phyloP scores from a whole-genome alignment of 78 protist species.

The Monosiga brevicollis region DNA sequence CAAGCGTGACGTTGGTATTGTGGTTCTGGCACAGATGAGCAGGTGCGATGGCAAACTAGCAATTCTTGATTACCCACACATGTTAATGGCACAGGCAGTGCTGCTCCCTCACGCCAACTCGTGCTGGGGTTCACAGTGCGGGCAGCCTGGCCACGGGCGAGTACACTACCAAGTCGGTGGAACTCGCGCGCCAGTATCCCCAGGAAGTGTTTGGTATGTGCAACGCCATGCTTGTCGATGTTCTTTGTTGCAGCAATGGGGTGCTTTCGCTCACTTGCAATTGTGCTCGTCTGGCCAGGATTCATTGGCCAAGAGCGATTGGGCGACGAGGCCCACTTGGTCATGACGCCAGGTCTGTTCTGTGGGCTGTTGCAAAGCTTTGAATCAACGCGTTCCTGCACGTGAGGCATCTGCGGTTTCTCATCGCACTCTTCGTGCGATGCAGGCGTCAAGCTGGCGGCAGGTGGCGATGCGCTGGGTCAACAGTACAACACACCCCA shows the following conservation, averaged over 20 bases:
- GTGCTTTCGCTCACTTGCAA: neutral
- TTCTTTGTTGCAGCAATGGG: neutral
- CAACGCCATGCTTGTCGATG: neutral
- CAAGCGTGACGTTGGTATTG: no score
- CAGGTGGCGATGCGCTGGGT: slow-evolving; percentile 57
- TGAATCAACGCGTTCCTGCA: neutral
- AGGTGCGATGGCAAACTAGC: no score
- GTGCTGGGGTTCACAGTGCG: no score
- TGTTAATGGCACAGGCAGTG: no score
- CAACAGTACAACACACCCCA: slow-evolving; percentile 77
- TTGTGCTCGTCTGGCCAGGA: neutral
- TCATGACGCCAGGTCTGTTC: slow-evolving; percentile 48
- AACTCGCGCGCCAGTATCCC: neutral
- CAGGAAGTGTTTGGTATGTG: neutral
- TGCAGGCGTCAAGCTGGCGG: slow-evolving; percentile 5
- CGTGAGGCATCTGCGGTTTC: neutral
- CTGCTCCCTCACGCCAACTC: no score
- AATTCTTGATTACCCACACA: no score
- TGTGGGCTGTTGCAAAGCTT: neutral
- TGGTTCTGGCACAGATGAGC: no score
- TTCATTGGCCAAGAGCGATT: slow-evolving; percentile 53
- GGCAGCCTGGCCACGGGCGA: neutral
- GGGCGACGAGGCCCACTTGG: slow-evolving; percentile 20
- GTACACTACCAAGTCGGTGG: neutral
- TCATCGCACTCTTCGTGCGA: neutral